These are phyloP conservation scores for Phytomonas sp. DNA, from an alignment of 208 protist genomes.

Conservation along the genomic window DNA sequence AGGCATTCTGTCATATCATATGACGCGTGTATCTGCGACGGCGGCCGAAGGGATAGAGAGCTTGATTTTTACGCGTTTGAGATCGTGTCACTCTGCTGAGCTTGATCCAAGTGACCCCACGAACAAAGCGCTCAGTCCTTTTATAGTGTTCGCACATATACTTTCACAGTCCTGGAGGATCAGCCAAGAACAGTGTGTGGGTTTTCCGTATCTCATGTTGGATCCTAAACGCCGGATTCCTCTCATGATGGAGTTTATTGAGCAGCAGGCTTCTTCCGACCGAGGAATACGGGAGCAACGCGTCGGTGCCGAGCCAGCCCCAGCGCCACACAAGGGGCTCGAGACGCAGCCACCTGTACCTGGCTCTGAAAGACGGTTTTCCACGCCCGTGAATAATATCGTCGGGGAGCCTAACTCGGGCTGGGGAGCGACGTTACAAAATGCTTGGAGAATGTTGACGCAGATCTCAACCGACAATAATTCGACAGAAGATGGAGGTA, in stretches of 20 bases:
- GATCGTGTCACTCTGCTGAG: conserved; percentile 15
- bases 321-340: background rate
- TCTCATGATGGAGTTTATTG: background rate
- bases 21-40: background rate
- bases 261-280: background rate
- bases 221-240: conserved; percentile 20
- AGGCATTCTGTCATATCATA: background rate
- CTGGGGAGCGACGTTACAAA: background rate
- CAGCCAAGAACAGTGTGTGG: conserved; percentile 45
- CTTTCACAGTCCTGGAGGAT: conserved; percentile 42
- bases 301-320: background rate
- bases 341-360: background rate
- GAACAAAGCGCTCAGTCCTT: conserved; percentile 19
- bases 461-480: background rate
- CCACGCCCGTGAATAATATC: background rate
- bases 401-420: background rate
- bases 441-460: background rate
- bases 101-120: conserved; percentile 12
- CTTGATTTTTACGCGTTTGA: conserved; percentile 25
- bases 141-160: conserved; percentile 27
- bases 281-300: background rate
- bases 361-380: background rate
- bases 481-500: background rate
- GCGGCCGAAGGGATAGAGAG: conserved; percentile 26
- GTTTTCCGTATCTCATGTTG: conserved; percentile 65